Conservation (phyloP, 768 basidiomycete species). For the Boletus barrowsii region DNA sequence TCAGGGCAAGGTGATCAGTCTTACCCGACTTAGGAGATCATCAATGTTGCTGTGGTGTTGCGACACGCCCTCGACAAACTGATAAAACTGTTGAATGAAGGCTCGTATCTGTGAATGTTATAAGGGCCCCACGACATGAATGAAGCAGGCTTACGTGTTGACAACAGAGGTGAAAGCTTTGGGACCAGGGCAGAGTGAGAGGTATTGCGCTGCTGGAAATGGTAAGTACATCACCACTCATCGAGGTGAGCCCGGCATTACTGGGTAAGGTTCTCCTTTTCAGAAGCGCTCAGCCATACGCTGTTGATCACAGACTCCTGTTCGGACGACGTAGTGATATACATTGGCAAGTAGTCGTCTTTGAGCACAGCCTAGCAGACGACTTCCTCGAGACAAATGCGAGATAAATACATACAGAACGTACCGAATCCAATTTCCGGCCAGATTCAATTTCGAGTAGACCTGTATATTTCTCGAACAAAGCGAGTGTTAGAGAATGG, state of each 20-base stretch:
- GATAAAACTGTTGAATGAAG: constrained; percentile 94
- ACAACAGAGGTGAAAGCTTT: constrained; percentile 92
- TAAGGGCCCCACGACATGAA: not conserved
- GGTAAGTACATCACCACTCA: not conserved
- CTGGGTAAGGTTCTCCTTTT: constrained; percentile 59
- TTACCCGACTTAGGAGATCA: constrained; percentile 83
- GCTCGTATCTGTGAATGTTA: constrained; percentile 58
- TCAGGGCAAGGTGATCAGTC: not conserved
- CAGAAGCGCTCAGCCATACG: constrained; percentile 77
- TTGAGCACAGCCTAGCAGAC: constrained; percentile 65
- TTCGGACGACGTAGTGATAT: constrained; percentile 56
- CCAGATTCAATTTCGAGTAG: constrained; percentile 81
- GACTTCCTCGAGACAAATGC: not conserved
- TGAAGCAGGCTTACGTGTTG: constrained; percentile 56
- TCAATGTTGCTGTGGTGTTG: constrained; percentile 92
- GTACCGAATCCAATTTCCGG: constrained; percentile 74
- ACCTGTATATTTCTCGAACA: constrained; percentile 88
- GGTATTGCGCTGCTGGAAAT: constrained; percentile 59
- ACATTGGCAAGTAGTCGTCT: constrained; percentile 91
- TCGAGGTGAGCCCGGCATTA: constrained; percentile 24
- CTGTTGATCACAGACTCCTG: constrained; percentile 71
- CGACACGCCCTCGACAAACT: constrained; percentile 92
- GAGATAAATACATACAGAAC: constrained; percentile 16
- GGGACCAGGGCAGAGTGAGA: constrained; percentile 86
- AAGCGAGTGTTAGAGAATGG: constrained; percentile 76